These are phyloP conservation scores for Penicillium coprophilum DNA, from an alignment of 495 filamentous ascomycete species.

Conservation along the genomic window DNA sequence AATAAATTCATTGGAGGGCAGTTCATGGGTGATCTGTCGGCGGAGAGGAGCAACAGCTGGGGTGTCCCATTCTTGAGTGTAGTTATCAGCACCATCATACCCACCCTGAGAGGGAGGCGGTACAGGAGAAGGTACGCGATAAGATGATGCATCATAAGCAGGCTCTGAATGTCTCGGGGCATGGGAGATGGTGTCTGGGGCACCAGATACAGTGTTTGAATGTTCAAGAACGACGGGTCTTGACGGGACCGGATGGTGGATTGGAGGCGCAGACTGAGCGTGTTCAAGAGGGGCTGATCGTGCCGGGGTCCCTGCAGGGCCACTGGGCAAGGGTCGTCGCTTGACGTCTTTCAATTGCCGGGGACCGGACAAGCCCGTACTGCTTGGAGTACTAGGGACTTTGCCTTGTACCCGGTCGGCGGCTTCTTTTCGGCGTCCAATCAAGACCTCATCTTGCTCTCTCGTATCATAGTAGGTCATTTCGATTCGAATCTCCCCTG, in stretches of 20 bases:
- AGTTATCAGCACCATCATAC: conserved; percentile 35
- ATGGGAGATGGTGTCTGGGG: conserved; percentile 22
- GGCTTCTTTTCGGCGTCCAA: conserved; percentile 53
- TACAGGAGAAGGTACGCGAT: conserved; percentile 22
- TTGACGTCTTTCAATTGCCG: conserved; percentile 63
- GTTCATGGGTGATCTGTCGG: conserved; percentile 29
- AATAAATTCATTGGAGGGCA: conserved; percentile 19
- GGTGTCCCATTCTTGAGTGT: conserved; percentile 33
- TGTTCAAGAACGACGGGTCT: conserved; percentile 28
- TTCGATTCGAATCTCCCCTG: conserved; percentile 91
- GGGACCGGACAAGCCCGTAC: conserved; percentile 54
- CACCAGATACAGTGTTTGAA: conserved; percentile 23
- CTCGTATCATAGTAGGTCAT: conserved; percentile 94
- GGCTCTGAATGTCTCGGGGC: conserved; percentile 27
- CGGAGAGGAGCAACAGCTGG: conserved; percentile 19
- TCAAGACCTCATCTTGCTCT: conserved; percentile 67
- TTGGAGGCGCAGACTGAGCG: conserved; percentile 24
- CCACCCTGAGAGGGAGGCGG: conserved; percentile 19
- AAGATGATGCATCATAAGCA: conserved; percentile 23
- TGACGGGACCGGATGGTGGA: conserved; percentile 27
- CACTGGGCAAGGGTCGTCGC: conserved; percentile 74
- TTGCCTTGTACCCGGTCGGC: conserved; percentile 37
- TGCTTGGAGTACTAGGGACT: conserved; percentile 16
- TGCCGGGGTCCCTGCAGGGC: conserved; percentile 54
- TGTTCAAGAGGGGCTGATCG: conserved; percentile 32